Evolutionary conservation across 2,329 filamentous ascomycete genomes (phyloP).

Genomic region (Ustilaginoidea virens): DNA sequence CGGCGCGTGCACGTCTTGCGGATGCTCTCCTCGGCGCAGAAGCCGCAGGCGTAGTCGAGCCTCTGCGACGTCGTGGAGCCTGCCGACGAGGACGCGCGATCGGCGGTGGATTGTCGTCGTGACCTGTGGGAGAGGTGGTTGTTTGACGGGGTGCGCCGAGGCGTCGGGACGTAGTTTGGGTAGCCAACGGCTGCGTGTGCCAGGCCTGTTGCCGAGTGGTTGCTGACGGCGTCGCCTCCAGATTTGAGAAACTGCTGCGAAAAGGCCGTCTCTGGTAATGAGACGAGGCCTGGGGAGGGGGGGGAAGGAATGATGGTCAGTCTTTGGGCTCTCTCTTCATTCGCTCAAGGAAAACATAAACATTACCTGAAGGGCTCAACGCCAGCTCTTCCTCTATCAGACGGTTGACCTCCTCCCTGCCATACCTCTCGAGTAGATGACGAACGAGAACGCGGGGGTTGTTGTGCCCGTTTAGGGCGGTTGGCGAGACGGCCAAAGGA

Average conservation of each 20-base stretch:
- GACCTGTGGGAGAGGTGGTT: slow-evolving; percentile 1
- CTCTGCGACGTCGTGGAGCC: slow-evolving; percentile 10
- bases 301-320: too few relatives aligned
- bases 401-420: slow-evolving; percentile 6
- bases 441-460: slow-evolving; percentile 5
- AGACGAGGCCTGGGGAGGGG: background rate
- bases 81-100: background rate
- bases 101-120: slow-evolving; percentile 1
- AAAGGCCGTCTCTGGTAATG: background rate
- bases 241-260: background rate
- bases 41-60: slow-evolving; percentile 9
- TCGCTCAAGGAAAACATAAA: background rate
- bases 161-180: background rate
- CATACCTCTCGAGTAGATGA: slow-evolving; percentile 5
- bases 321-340: too few relatives aligned
- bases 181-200: background rate
- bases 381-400: slow-evolving; percentile 6
- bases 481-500: slow-evolving; percentile 3
- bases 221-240: background rate
- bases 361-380: slow-evolving; percentile 1
- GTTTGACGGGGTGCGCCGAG: slow-evolving; percentile 1
- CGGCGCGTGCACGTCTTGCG: slow-evolving; percentile 5
- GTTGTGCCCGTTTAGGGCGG: slow-evolving; percentile 3
- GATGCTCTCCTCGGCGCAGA: slow-evolving; percentile 20
- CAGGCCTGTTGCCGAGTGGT: too few relatives aligned